Conservation (phyloP, 2,329 filamentous ascomycete species). For the Alternaria burnsii region DNA sequence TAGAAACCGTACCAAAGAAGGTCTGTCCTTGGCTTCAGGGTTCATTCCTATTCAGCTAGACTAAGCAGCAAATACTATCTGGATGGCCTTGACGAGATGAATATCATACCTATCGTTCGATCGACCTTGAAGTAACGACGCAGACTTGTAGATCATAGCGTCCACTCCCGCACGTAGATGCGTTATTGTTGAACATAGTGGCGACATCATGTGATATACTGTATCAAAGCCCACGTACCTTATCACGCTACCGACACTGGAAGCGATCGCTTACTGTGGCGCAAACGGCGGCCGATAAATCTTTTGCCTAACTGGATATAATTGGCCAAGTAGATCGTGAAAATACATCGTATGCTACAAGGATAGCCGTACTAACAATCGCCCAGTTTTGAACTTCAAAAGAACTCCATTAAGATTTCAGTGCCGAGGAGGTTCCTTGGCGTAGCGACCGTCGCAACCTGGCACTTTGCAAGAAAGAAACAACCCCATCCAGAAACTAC, state of each 20-base stretch:
- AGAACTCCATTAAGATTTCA: neutral
- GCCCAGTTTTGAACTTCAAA: neutral
- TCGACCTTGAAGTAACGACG: neutral
- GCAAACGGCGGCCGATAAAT: neutral
- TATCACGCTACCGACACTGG: neutral
- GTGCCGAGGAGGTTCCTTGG: neutral
- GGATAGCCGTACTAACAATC: neutral
- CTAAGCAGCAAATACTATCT: neutral
- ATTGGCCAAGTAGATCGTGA: neutral
- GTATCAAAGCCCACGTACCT: neutral
- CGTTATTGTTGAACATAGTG: neutral
- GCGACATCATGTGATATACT: neutral
- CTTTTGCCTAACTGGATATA: neutral
- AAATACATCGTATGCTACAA: neutral
- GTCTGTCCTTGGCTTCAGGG: too few species aligned
- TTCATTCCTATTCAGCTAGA: neutral
- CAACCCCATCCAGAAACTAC: neutral
- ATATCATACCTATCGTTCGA: neutral
- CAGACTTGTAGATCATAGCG: neutral
- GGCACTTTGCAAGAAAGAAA: neutral
- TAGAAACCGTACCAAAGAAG: neutral
- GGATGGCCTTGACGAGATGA: neutral
- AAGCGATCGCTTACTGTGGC: neutral
- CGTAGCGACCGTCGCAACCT: neutral
- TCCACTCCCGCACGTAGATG: neutral